These are phyloP conservation scores for Royoungia palumana DNA, from an alignment of 768 basidiomycete genomes.

Conservation along the genomic window DNA sequence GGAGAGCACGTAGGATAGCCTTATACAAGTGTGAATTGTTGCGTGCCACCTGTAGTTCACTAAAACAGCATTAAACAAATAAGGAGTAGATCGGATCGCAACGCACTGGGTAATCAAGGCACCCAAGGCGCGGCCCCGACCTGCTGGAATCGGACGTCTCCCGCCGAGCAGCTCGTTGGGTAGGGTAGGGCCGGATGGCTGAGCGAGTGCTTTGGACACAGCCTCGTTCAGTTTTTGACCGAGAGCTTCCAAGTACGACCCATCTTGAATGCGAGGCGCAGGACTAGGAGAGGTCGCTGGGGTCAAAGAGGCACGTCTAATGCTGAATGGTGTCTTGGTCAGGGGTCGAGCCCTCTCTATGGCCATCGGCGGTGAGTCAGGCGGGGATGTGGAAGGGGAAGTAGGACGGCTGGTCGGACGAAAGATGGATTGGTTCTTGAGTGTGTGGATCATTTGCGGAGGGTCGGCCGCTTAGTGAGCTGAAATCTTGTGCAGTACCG, in stretches of 20 bases:
- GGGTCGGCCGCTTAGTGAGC: background rate
- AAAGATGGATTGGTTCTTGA: constrained; percentile 67
- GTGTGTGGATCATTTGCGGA: constrained; percentile 53
- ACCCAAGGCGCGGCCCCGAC: constrained; percentile 67
- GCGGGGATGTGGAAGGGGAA: constrained; percentile 42
- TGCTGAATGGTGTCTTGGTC: constrained; percentile 58
- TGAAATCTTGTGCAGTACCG: constrained; percentile 20
- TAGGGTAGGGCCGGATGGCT: constrained; percentile 53
- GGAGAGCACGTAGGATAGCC: constrained; percentile 69
- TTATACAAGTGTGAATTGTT: constrained; percentile 63
- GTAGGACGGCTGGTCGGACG: constrained; percentile 61
- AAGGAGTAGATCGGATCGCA: background rate
- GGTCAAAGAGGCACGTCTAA: constrained; percentile 50
- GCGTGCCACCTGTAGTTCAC: constrained; percentile 64
- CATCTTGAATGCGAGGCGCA: constrained; percentile 63
- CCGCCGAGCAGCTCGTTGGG: constrained; percentile 57
- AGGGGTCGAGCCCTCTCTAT: constrained; percentile 50
- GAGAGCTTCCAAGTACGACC: constrained; percentile 75
- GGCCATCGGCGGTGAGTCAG: constrained; percentile 38
- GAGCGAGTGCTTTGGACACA: constrained; percentile 69
- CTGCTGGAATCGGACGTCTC: constrained; percentile 68
- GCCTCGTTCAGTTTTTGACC: constrained; percentile 78
- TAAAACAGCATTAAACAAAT: constrained; percentile 29
- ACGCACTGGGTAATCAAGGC: constrained; percentile 69
- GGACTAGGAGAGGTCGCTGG: constrained; percentile 31